Conservation (phyloP, 1,284 basidiomycete species). For the Blastosporella zonata region DNA sequence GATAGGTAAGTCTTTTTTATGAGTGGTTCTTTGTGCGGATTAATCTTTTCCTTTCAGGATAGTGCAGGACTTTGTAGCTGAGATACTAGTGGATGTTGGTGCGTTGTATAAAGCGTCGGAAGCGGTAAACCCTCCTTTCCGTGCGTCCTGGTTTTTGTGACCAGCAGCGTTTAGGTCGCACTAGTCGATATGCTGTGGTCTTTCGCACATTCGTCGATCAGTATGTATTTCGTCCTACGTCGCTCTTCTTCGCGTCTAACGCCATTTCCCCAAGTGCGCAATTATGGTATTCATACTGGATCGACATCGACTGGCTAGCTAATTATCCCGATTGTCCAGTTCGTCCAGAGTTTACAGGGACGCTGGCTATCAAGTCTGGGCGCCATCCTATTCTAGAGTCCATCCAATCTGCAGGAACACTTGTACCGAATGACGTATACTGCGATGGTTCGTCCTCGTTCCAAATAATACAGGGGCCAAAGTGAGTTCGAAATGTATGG, state of each 20-base stretch:
- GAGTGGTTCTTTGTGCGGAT: neutral
- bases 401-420: conserved; percentile 61
- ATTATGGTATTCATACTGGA: conserved; percentile 50
- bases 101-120: conserved; percentile 86
- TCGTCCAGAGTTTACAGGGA: conserved; percentile 84
- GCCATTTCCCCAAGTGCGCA: conserved; percentile 48
- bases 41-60: conserved; percentile 44
- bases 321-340: conserved; percentile 42
- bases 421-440: conserved; percentile 87
- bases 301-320: neutral
- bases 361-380: conserved; percentile 82
- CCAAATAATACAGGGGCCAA: conserved; percentile 86
- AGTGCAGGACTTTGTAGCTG: conserved; percentile 65
- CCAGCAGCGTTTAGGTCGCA: conserved; percentile 53
- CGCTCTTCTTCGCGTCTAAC: conserved; percentile 6
- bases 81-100: conserved; percentile 65
- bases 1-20: conserved; percentile 47
- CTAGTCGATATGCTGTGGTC: conserved; percentile 84
- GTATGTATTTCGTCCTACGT: conserved; percentile 39
- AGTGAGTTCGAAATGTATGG: conserved; percentile 49
- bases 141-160: neutral
- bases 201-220: conserved; percentile 78
- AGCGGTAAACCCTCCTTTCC: conserved; percentile 49
- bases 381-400: conserved; percentile 85
- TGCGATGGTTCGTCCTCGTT: conserved; percentile 79